phyloP scores from a whole-genome alignment of 805 yeast species.

The Starmerella geochares region DNA sequence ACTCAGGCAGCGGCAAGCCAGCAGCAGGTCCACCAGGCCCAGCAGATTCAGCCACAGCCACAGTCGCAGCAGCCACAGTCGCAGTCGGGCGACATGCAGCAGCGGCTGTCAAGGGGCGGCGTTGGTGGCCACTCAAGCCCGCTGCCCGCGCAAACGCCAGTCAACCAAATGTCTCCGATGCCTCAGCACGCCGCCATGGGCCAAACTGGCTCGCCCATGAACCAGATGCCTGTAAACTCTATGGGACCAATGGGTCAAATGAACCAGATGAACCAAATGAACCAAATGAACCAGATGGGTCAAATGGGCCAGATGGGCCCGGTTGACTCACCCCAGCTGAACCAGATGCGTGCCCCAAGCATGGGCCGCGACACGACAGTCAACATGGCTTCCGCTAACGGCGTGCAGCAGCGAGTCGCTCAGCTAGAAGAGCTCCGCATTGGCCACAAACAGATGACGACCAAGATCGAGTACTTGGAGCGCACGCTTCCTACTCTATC shows the following conservation, averaged over 20 bases:
- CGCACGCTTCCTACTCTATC: conserved; percentile 10
- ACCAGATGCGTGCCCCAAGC: conserved; percentile 1
- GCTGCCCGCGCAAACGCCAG: background rate
- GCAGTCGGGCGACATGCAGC: background rate
- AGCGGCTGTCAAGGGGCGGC: conserved; percentile 12
- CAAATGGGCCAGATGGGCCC: conserved; percentile 1
- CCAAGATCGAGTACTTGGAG: conserved; percentile 20
- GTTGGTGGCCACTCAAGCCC: conserved; percentile 14
- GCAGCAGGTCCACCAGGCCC: conserved; percentile 15
- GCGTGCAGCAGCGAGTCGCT: conserved; percentile 25
- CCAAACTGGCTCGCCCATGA: background rate
- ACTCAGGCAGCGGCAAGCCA: conserved; percentile 20
- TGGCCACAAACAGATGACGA: conserved; percentile 8
- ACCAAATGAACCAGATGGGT: background rate
- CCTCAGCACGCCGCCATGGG: conserved; percentile 16
- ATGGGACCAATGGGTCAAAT: background rate
- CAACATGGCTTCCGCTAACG: conserved; percentile 20
- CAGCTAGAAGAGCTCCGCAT: conserved; percentile 24
- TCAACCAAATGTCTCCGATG: conserved; percentile 8
- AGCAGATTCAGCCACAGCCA: conserved; percentile 7
- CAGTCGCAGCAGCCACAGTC: conserved; percentile 6
- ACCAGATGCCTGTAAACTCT: background rate
- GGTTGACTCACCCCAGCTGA: conserved; percentile 1
- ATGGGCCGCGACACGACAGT: conserved; percentile 12
- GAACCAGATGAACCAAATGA: background rate